Percentiles rank a stretch among this genome's conserved stretches.
These are phyloP conservation scores for Hanseniaspora thailandica DNA, from an alignment of 805 yeast species.

Conservation along the genomic window DNA sequence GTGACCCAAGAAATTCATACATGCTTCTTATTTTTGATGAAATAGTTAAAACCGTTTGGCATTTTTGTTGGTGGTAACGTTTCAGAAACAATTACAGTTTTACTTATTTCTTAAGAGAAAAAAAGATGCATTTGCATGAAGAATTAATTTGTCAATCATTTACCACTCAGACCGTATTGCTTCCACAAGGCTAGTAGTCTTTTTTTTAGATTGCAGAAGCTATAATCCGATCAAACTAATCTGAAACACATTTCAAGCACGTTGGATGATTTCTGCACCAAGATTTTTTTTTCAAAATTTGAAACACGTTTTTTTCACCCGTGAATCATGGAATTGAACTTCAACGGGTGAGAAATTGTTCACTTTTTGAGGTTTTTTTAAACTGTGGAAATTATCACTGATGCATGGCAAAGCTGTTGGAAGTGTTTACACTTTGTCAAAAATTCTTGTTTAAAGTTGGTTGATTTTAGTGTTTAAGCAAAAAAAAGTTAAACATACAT, in stretches of 20 bases:
- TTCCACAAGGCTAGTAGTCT: not conserved
- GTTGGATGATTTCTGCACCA: not conserved
- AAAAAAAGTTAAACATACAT: not conserved
- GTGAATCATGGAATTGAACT: not conserved
- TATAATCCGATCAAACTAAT: not conserved
- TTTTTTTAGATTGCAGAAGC: too few relatives aligned
- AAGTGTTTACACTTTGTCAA: too few relatives aligned
- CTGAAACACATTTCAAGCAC: not conserved
- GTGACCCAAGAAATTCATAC: not conserved
- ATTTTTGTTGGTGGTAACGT: not conserved
- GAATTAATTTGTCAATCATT: not conserved
- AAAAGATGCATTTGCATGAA: not conserved
- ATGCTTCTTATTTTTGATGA: not conserved
- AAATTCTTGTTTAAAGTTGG: too few relatives aligned
- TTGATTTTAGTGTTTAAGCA: too few relatives aligned
- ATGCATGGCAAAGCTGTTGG: too few relatives aligned
- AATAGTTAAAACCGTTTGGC: too few relatives aligned
- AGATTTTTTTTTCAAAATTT: slow-evolving; percentile 19
- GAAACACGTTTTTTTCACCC: slow-evolving; percentile 31
- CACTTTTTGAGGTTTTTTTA: too few relatives aligned
- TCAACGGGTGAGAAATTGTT: too few relatives aligned
- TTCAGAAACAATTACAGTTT: too few relatives aligned
- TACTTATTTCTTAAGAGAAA: too few relatives aligned
- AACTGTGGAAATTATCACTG: too few relatives aligned
- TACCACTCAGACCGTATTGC: not conserved